A percentile compares a stretch with the other conserved stretches of the same genome.
Evolutionary conservation across 2,329 filamentous ascomycete genomes (phyloP).

Genomic region (Aspergillus ustus): DNA sequence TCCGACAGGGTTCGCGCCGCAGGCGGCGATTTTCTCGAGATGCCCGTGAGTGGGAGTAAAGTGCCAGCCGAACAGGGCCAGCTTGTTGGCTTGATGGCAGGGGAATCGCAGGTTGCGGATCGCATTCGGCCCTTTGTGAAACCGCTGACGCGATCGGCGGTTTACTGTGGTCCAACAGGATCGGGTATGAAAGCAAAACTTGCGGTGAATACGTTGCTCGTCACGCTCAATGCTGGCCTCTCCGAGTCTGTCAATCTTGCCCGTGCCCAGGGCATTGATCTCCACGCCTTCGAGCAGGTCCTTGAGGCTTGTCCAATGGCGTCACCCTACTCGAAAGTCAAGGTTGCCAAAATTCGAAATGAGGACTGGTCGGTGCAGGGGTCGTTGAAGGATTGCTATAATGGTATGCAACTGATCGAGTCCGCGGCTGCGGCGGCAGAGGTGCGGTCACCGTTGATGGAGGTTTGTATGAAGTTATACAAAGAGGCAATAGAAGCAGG

Average conservation of each 20-base stretch:
- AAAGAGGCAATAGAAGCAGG: neutral
- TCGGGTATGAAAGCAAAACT: neutral
- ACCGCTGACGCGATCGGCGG: neutral
- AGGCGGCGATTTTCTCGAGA: neutral
- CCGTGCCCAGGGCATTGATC: neutral
- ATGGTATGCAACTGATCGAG: neutral
- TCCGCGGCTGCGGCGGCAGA: neutral
- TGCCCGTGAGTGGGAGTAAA: conserved; percentile 2
- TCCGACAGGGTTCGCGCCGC: neutral
- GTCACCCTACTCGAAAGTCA: neutral
- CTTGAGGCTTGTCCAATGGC: neutral
- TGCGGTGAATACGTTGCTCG: neutral
- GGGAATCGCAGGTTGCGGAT: neutral
- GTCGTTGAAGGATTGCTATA: neutral
- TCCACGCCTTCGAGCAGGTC: neutral
- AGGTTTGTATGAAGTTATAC: neutral
- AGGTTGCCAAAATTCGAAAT: neutral
- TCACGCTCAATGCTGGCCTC: neutral
- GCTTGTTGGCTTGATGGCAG: neutral
- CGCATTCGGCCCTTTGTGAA: neutral
- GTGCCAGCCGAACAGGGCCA: neutral
- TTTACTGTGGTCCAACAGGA: neutral
- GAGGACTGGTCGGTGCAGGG: neutral
- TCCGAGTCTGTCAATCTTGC: neutral
- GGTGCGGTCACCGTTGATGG: neutral